Base-by-base conservation (phyloP, 2,329 filamentous ascomycete genomes). In the Diaporthe australafricana region DNA sequence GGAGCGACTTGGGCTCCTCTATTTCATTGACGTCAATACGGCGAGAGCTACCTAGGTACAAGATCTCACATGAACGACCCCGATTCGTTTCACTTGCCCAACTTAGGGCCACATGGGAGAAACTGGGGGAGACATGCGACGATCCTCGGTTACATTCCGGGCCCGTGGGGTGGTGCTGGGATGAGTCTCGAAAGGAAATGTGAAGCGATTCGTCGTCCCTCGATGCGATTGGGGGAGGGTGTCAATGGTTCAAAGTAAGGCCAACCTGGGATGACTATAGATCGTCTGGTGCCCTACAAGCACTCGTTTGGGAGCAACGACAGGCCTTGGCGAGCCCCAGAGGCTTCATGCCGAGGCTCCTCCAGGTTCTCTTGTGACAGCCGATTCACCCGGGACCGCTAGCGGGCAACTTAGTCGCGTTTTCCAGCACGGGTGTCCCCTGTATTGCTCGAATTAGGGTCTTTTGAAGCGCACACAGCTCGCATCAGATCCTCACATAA, bases 171-270 rank as follows among this genome's bases (percentile, higher is more conserved):
- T n/a, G n/a, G 42, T 32, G 60, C 48, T 48, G 42, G 60, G 42
- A 48, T 63, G 60, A 1, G 17, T 63, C 27, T 12, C 14, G 27
- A 22, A 35, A n/a, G 60, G 60, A 38, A 63, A 63, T 48, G 16
- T 47, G 60, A 63, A 63, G 60, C 60, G 60, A 63, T 48, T 48
- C 14, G 42, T 48, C 42, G 4, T 17, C 8, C 20, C 14, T 12
- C 60, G 16, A 63, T 48, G 60, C 60, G 60, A 63, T 63, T 63
- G 60, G 60, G n/a, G n/a, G n/a, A n/a, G n/a, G 60, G 60, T 35
- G 20, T 7, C 20, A 32, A 25, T 20, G 20, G n/a, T 27, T 17
- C 47, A 12, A 27, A 22, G 11, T 7, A 32, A 22, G 35, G 5
- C 47, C 7, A 35, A 48, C 2, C 32, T 35, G 27, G 27, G 42